These are phyloP conservation scores for Helicocarpus griseus DNA, from an alignment of 2,329 filamentous ascomycete genomes.

Conservation along the genomic window DNA sequence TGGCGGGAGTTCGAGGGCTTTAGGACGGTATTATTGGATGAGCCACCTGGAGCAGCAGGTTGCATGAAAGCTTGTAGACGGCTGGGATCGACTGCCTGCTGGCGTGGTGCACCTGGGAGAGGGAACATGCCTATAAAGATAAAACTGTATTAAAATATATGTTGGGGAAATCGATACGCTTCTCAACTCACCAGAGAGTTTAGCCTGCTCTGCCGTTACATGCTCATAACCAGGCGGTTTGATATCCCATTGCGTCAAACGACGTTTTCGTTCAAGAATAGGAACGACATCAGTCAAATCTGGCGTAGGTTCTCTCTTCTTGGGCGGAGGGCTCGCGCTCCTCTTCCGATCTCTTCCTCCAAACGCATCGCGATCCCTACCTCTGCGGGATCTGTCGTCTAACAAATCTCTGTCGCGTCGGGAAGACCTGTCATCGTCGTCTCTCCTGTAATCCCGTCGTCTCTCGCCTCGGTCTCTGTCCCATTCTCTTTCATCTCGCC, in stretches of 20 bases:
- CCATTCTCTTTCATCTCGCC: constrained; percentile 65
- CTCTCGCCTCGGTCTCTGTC: constrained; percentile 57
- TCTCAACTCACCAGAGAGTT: constrained; percentile 58
- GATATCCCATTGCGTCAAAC: constrained; percentile 98
- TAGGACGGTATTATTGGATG: constrained; percentile 61
- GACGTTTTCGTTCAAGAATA: constrained; percentile 75
- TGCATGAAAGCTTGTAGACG: constrained; percentile 94
- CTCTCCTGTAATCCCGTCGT: constrained; percentile 53
- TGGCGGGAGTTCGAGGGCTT: constrained; percentile 91
- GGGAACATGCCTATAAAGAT: constrained; percentile 78
- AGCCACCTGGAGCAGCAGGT: constrained; percentile 52
- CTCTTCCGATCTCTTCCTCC: constrained; percentile 51
- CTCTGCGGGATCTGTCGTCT: constrained; percentile 47
- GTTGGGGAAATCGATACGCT: constrained; percentile 1
- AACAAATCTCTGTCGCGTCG: constrained; percentile 53
- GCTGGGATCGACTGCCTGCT: constrained; percentile 89
- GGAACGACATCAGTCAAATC: constrained; percentile 82
- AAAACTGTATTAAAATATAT: background rate
- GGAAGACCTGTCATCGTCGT: constrained; percentile 53
- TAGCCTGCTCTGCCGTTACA: constrained; percentile 95
- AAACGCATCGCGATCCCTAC: constrained; percentile 24
- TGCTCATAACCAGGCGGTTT: constrained; percentile 97
- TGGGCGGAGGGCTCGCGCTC: constrained; percentile 69
- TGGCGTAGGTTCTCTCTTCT: constrained; percentile 90
- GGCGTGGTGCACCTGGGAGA: constrained; percentile 84